phyloP scores from a whole-genome alignment of 2,329 filamentous ascomycete genomes.

The Ascochyta fabae region DNA sequence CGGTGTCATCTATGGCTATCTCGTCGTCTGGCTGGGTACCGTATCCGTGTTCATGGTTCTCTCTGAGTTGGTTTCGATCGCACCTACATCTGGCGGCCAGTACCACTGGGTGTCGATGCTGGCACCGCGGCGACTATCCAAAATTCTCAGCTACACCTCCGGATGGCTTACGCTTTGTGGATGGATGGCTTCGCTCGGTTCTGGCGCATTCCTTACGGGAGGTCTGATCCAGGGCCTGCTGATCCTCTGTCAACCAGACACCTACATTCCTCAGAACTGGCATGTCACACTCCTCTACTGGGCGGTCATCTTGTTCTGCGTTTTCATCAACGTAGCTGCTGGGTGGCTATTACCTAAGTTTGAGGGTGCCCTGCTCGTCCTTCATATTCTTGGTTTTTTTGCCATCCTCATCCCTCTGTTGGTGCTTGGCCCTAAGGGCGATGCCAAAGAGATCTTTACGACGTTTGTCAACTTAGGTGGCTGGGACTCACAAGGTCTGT shows the following conservation, averaged over 20 bases:
- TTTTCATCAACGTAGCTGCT: conserved; percentile 54
- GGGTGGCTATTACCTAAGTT: conserved; percentile 54
- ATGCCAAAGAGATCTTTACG: conserved; percentile 52
- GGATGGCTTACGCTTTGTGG: conserved; percentile 53
- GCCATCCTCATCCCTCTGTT: conserved; percentile 56
- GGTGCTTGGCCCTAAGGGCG: conserved; percentile 49
- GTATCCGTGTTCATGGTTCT: conserved; percentile 37
- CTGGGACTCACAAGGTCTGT: conserved; percentile 53
- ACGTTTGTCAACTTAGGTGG: conserved; percentile 54
- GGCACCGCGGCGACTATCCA: conserved; percentile 46
- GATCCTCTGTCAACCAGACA: conserved; percentile 46
- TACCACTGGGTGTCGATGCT: conserved; percentile 50
- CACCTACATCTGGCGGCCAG: conserved; percentile 44
- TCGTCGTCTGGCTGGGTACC: conserved; percentile 38
- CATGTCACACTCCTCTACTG: conserved; percentile 59
- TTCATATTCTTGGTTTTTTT: conserved; percentile 60
- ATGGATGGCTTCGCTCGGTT: conserved; percentile 48
- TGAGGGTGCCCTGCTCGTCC: conserved; percentile 54
- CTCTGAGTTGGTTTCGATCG: conserved; percentile 45
- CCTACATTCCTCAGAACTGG: conserved; percentile 52
- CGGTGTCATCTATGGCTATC: conserved; percentile 41
- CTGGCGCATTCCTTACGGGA: conserved; percentile 34
- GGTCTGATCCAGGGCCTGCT: conserved; percentile 41
- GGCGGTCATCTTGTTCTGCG: conserved; percentile 49
- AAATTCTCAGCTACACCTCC: conserved; percentile 52